A percentile compares a stretch with the other conserved stretches of the same genome.
Evolutionary conservation across 83 land plant species (phyloP).

Genomic region (Isoetes engelmannii): DNA sequence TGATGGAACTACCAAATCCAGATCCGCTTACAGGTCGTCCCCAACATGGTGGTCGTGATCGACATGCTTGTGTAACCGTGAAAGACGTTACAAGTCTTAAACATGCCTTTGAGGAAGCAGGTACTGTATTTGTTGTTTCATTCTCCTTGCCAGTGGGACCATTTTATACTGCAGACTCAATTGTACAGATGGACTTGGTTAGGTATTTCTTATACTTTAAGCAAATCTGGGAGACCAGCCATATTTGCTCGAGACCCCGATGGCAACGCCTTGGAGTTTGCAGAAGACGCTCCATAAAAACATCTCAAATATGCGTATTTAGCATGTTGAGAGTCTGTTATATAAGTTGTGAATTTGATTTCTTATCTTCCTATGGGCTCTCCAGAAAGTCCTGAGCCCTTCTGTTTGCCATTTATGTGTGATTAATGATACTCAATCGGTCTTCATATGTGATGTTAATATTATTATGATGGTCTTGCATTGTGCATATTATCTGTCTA

Average conservation of each 20-base stretch:
- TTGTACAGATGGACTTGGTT: conserved; percentile 11
- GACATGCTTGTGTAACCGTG: conserved; percentile 70
- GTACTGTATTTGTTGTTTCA: conserved; percentile 24
- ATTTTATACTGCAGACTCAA: neutral
- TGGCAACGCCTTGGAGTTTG: conserved; percentile 79
- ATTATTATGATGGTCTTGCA: no score
- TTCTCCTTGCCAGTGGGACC: neutral
- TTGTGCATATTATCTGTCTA: no score
- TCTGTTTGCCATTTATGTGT: no score
- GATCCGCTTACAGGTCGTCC: conserved; percentile 86
- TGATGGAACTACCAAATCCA: conserved; percentile 98
- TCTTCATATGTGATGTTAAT: no score
- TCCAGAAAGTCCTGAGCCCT: no score
- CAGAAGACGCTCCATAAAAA: neutral
- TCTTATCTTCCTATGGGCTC: no score
- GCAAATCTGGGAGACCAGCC: conserved; percentile 83
- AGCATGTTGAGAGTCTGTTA: no score
- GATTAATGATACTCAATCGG: no score
- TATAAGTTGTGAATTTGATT: no score
- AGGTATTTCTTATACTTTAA: conserved; percentile 73
- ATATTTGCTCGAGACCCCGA: conserved; percentile 91
- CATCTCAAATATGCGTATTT: neutral
- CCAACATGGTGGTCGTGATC: conserved; percentile 83
- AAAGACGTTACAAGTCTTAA: conserved; percentile 58
- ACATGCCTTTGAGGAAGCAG: conserved; percentile 59